Evolutionary conservation across 805 yeast genomes (phyloP).

Genomic region (Metschnikowia bowlesiae): DNA sequence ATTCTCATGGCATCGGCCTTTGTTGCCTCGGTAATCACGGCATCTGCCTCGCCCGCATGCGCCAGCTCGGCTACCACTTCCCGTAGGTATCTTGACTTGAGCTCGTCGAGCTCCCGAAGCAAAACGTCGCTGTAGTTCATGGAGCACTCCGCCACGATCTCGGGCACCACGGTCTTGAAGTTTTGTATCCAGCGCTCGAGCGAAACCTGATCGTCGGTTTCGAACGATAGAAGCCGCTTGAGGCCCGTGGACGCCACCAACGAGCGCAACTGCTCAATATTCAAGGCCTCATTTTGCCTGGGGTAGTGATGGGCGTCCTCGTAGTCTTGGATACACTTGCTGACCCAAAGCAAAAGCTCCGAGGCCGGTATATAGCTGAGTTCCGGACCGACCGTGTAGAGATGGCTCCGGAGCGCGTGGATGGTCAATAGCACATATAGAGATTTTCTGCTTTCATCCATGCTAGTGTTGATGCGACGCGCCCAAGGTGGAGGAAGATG

Average conservation of each 20-base stretch:
- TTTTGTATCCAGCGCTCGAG: neutral
- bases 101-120: conserved; percentile 9
- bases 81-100: conserved; percentile 1
- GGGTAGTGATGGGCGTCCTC: neutral
- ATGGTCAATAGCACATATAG: conserved; percentile 2
- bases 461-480: neutral
- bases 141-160: conserved; percentile 13
- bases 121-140: conserved; percentile 7
- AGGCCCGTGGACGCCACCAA: conserved; percentile 2
- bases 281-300: neutral
- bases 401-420: neutral
- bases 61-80: neutral
- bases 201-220: neutral
- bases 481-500: neutral
- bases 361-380: neutral
- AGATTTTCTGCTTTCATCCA: conserved; percentile 2
- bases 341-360: neutral
- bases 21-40: neutral
- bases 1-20: neutral
- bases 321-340: neutral
- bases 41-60: neutral
- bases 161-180: conserved; percentile 1
- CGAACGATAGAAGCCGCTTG: neutral
- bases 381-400: neutral
- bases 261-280: neutral